Evolutionary conservation across 495 filamentous ascomycete species (phyloP).

Genomic region (Melanomma pulvis-pyrius): DNA sequence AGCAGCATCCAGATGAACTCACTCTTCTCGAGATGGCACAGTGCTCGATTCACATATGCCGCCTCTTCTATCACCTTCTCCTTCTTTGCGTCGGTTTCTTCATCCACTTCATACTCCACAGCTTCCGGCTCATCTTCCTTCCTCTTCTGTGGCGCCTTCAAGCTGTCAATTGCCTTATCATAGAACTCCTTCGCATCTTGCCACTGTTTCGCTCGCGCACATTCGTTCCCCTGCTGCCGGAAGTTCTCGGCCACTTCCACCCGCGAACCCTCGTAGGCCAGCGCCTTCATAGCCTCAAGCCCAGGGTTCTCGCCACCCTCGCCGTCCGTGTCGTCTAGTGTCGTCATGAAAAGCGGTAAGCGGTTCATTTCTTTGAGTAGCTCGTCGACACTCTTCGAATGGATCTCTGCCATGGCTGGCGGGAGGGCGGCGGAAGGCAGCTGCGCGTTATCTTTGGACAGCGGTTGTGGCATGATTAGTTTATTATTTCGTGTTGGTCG

Average conservation of each 20-base stretch:
- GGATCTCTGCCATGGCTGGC: conserved; percentile 61
- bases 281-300: conserved; percentile 82
- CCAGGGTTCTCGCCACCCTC: conserved; percentile 64
- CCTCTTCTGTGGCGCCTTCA: conserved; percentile 55
- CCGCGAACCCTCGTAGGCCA: conserved; percentile 89
- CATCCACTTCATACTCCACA: conserved; percentile 48
- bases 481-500: not conserved
- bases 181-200: conserved; percentile 90
- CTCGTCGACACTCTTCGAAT: conserved; percentile 68
- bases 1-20: conserved; percentile 36
- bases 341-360: conserved; percentile 93
- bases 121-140: conserved; percentile 48
- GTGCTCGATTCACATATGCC: conserved; percentile 81
- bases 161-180: conserved; percentile 72
- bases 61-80: conserved; percentile 68
- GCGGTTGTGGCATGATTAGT: conserved; percentile 6
- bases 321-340: conserved; percentile 69
- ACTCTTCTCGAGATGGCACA: conserved; percentile 80
- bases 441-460: not conserved
- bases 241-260: conserved; percentile 77
- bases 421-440: conserved; percentile 50
- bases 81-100: conserved; percentile 55
- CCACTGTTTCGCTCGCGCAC: conserved; percentile 72
- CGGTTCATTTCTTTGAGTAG: conserved; percentile 74
- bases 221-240: conserved; percentile 88